Evolutionary conservation across 805 yeast genomes (phyloP).

Genomic region (Pichia rugopelliculosa): DNA sequence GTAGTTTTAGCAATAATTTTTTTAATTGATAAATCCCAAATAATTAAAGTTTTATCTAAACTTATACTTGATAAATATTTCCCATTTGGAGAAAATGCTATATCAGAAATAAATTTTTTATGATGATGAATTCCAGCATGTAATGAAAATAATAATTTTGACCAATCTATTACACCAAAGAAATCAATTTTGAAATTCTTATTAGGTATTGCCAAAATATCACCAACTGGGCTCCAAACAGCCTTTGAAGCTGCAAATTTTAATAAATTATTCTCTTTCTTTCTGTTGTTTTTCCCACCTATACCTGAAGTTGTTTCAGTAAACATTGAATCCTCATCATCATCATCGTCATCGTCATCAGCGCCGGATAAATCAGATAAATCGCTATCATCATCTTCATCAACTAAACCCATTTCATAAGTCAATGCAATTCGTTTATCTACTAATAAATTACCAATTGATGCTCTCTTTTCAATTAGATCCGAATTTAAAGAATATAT

Average conservation of each 20-base stretch:
- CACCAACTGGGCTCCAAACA: slow-evolving; percentile 69
- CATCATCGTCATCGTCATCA: slow-evolving; percentile 22
- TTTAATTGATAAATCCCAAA: slow-evolving; percentile 47
- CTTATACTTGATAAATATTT: slow-evolving; percentile 52
- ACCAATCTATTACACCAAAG: slow-evolving; percentile 33
- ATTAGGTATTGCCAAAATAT: slow-evolving; percentile 60
- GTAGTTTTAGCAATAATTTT: slow-evolving; percentile 20
- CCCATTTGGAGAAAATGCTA: slow-evolving; percentile 58
- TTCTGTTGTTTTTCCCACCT: slow-evolving; percentile 12
- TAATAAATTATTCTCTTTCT: slow-evolving; percentile 31
- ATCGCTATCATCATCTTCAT: slow-evolving; percentile 30
- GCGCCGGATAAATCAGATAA: slow-evolving; percentile 29
- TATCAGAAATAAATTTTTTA: slow-evolving; percentile 35
- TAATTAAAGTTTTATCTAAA: slow-evolving; percentile 39
- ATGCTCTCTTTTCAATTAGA: slow-evolving; percentile 46
- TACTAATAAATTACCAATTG: slow-evolving; percentile 35
- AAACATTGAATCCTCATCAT: slow-evolving; percentile 26
- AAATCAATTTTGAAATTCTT: slow-evolving; percentile 39
- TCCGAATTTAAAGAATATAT: slow-evolving; percentile 46
- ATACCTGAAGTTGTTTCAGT: slow-evolving; percentile 14
- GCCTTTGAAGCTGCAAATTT: slow-evolving; percentile 37
- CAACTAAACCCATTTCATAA: slow-evolving; percentile 12
- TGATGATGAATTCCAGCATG: slow-evolving; percentile 20
- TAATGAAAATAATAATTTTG: slow-evolving; percentile 14
- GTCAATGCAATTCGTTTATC: slow-evolving; percentile 23